Evolutionary conservation across 177 flowering plant species (phyloP).

Genomic region (Telopea speciosissima): DNA sequence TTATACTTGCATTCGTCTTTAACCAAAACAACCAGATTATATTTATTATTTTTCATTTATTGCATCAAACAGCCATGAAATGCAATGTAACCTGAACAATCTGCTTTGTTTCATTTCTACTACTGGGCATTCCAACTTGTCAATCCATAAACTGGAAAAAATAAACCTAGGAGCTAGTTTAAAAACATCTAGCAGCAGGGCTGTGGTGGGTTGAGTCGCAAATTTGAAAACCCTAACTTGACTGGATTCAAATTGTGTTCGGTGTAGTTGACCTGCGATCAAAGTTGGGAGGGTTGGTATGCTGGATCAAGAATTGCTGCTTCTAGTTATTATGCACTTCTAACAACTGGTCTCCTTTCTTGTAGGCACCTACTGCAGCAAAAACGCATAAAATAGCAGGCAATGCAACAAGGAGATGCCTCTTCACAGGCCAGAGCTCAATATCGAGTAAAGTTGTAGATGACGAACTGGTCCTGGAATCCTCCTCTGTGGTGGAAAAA

Average conservation of each 20-base stretch:
- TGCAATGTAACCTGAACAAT: not conserved
- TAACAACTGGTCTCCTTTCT: not conserved
- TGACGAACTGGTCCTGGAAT: conserved; percentile 9
- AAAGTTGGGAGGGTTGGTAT: too few relatives aligned
- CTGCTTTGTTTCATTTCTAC: not conserved
- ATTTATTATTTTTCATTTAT: not conserved
- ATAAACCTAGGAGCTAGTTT: too few relatives aligned
- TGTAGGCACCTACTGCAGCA: conserved; percentile 28
- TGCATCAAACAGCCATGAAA: too few relatives aligned
- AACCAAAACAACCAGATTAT: not conserved
- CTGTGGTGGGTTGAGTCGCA: too few relatives aligned
- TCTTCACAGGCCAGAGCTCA: conserved; percentile 8
- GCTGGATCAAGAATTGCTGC: not conserved
- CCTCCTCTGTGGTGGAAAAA: conserved; percentile 5
- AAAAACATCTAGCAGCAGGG: too few relatives aligned
- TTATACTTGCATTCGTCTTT: too few relatives aligned
- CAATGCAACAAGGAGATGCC: conserved; percentile 10
- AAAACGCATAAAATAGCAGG: conserved; percentile 21
- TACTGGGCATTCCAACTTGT: too few relatives aligned
- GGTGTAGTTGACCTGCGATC: too few relatives aligned
- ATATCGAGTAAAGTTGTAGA: not conserved
- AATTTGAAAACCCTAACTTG: too few relatives aligned
- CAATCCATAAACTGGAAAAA: too few relatives aligned
- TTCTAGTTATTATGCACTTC: not conserved
- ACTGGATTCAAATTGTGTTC: too few relatives aligned